Conservation (phyloP, 2,329 filamentous ascomycete species). For the Pochonia chlamydosporia region DNA sequence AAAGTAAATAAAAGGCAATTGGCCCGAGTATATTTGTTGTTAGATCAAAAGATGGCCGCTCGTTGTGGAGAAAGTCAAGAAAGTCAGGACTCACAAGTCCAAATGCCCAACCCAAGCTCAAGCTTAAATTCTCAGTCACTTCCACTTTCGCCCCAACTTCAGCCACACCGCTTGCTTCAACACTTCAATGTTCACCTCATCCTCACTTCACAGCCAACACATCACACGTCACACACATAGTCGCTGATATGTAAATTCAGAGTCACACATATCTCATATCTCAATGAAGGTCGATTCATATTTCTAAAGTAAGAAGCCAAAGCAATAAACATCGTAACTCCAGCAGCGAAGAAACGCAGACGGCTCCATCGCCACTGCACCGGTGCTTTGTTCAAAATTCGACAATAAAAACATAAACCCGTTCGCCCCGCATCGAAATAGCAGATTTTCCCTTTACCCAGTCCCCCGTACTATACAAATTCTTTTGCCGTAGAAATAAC, state of each 20-base stretch:
- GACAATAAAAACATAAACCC: conserved; percentile 12
- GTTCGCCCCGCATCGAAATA: conserved; percentile 12
- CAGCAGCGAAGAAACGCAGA: conserved; percentile 5
- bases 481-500: conserved; percentile 4
- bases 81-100: background rate
- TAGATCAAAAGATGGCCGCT: background rate
- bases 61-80: background rate
- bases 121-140: background rate
- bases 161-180: background rate
- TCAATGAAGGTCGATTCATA: conserved; percentile 17
- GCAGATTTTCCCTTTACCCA: background rate
- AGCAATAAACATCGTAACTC: conserved; percentile 11
- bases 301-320: conserved; percentile 12
- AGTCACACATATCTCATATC: background rate
- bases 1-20: too few species aligned
- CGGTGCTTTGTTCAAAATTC: conserved; percentile 5
- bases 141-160: background rate
- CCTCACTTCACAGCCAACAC: background rate
- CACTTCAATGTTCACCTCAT: background rate
- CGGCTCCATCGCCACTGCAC: background rate
- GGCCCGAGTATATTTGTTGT: too few species aligned
- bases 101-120: background rate
- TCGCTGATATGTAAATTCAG: too few species aligned
- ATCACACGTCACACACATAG: too few species aligned
- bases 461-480: conserved; percentile 3